A percentile compares a stretch with the other conserved stretches of the same genome.
These are phyloP conservation scores for Pythium aquatile DNA, from an alignment of 352 stramenopile species.

Conservation along the genomic window DNA sequence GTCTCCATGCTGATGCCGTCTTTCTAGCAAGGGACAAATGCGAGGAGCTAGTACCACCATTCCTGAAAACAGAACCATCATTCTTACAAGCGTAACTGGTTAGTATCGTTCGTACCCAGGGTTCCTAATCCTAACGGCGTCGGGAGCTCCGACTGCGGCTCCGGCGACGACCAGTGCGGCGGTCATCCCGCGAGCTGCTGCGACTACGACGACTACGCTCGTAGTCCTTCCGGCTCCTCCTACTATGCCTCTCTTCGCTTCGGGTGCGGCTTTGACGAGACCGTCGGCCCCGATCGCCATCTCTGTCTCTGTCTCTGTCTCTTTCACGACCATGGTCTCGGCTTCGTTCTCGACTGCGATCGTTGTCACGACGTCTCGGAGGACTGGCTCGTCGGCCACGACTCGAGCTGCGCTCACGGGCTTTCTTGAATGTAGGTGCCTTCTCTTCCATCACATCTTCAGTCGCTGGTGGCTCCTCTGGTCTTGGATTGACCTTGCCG, in stretches of 20 bases:
- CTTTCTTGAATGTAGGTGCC: background rate
- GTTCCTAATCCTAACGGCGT: slow-evolving; percentile 16
- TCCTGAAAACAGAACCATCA: background rate
- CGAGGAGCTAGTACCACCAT: slow-evolving; percentile 10
- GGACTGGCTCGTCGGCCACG: slow-evolving; percentile 3
- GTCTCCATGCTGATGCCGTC: slow-evolving; percentile 28
- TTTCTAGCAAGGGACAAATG: background rate
- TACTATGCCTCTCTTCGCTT: slow-evolving; percentile 5
- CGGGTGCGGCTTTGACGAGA: slow-evolving; percentile 23
- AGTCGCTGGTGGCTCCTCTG: background rate
- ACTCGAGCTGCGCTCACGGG: slow-evolving; percentile 12
- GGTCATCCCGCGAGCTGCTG: background rate
- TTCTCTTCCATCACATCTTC: background rate
- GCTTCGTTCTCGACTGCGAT: background rate
- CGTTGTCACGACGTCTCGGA: background rate
- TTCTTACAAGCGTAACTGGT: background rate
- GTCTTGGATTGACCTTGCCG: background rate
- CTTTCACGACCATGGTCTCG: background rate
- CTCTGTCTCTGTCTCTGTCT: background rate
- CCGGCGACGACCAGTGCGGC: background rate
- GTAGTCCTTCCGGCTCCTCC: background rate
- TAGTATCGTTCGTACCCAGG: background rate
- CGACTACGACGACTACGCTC: slow-evolving; percentile 16
- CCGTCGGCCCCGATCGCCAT: slow-evolving; percentile 10
- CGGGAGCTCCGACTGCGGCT: slow-evolving; percentile 16